These are phyloP conservation scores for Penicillium psychrofluorescens DNA, from an alignment of 495 filamentous ascomycete genomes.

Conservation along the genomic window DNA sequence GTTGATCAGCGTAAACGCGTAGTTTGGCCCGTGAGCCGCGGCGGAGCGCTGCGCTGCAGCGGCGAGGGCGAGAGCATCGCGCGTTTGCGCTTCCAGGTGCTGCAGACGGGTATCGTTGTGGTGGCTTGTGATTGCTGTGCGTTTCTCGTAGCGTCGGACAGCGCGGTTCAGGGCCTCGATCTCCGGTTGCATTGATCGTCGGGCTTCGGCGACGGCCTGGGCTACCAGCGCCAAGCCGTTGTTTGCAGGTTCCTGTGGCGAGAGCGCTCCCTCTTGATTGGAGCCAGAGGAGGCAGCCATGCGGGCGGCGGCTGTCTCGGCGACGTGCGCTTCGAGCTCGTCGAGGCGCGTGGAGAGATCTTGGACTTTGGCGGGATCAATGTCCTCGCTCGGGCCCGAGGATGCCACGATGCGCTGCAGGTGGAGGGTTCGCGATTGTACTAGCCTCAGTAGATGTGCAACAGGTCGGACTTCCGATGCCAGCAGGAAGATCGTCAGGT, in stretches of 20 bases:
- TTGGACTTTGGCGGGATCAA: conserved; percentile 38
- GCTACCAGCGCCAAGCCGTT: conserved; percentile 26
- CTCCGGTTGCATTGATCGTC: conserved; percentile 64
- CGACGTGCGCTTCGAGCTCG: conserved; percentile 58
- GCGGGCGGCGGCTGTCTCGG: conserved; percentile 27
- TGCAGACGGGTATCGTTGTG: conserved; percentile 70
- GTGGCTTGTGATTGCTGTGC: conserved; percentile 59
- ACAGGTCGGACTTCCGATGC: conserved; percentile 79
- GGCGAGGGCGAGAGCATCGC: conserved; percentile 72
- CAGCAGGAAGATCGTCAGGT: conserved; percentile 88
- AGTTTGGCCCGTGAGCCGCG: conserved; percentile 8
- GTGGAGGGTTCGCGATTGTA: conserved; percentile 72
- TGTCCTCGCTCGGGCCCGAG: conserved; percentile 31
- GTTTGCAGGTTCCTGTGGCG: conserved; percentile 8
- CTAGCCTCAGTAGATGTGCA: conserved; percentile 71
- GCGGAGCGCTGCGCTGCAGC: conserved; percentile 57
- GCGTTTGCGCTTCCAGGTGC: conserved; percentile 59
- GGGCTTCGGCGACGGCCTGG: conserved; percentile 53
- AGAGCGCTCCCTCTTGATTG: background rate
- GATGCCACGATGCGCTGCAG: conserved; percentile 67
- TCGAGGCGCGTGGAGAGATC: conserved; percentile 59
- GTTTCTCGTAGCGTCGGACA: conserved; percentile 90
- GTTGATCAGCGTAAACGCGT: conserved; percentile 16
- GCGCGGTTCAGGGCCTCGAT: conserved; percentile 86
- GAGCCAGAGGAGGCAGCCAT: conserved; percentile 1